These are phyloP conservation scores for Pseudisothecium myosuroides DNA, from an alignment of 225 moss, liverwort and hornwort species.

Conservation along the genomic window DNA sequence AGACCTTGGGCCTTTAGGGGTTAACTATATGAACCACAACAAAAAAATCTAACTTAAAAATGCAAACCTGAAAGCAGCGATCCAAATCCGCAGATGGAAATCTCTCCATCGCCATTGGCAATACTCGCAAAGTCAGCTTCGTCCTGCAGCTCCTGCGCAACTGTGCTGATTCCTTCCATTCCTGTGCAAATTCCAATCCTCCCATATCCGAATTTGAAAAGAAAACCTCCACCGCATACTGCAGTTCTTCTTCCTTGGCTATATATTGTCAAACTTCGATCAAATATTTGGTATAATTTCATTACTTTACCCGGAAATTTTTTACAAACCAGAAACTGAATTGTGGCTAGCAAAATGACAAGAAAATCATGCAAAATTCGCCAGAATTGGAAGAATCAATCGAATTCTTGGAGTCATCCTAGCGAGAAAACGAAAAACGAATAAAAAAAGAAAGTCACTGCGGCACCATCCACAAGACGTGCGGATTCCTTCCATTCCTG, in stretches of 20 bases:
- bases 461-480: background rate
- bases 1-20: no score
- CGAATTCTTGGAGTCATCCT: no score
- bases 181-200: background rate
- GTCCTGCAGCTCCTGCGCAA: constrained; percentile 38
- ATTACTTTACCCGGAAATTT: background rate
- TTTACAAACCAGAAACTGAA: background rate
- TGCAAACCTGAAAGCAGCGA: constrained; percentile 79
- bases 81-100: constrained; percentile 92
- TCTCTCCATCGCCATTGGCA: constrained; percentile 32
- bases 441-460: background rate
- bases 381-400: background rate
- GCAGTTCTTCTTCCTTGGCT: background rate
- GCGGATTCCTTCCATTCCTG: constrained; percentile 2
- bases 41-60: background rate
- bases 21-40: background rate
- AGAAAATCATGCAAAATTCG: background rate
- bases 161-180: background rate
- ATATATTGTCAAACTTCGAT: background rate
- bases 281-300: background rate
- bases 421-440: background rate
- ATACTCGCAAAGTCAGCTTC: constrained; percentile 50
- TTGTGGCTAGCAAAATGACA: no score
- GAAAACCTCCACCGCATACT: background rate
- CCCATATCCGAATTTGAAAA: background rate